Conservation (phyloP, 768 basidiomycete genomes). For the Cytidiella melzeri region DNA sequence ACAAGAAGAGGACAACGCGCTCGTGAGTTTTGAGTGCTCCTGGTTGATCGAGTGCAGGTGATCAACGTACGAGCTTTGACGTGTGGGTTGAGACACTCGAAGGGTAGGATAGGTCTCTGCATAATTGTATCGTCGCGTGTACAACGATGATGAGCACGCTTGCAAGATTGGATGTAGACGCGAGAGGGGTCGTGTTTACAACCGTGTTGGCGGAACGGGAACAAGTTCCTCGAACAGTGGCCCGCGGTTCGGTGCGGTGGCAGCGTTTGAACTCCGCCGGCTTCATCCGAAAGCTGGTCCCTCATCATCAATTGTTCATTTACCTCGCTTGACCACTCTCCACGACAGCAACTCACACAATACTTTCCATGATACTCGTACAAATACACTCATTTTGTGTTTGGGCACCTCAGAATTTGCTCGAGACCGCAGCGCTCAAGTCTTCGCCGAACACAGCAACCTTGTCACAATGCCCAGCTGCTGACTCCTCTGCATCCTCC, state of each 20-base stretch:
- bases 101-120: slow-evolving; percentile 15
- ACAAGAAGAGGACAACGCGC: slow-evolving; percentile 9
- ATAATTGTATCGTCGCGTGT: background rate
- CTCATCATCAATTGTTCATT: too few relatives aligned
- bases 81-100: slow-evolving; percentile 18
- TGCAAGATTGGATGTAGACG: background rate
- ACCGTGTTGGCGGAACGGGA: background rate
- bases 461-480: too few relatives aligned
- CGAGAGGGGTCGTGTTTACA: background rate
- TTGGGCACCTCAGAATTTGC: too few relatives aligned
- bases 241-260: background rate
- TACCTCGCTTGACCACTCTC: too few relatives aligned
- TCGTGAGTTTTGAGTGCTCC: slow-evolving; percentile 32
- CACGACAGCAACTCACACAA: too few relatives aligned
- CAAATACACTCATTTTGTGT: too few relatives aligned
- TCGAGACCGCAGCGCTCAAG: too few relatives aligned
- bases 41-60: slow-evolving; percentile 1
- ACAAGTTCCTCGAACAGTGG: background rate
- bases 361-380: too few relatives aligned
- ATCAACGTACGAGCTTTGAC: slow-evolving; percentile 24
- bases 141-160: background rate
- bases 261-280: background rate
- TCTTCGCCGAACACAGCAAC: too few relatives aligned
- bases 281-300: background rate
- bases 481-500: too few relatives aligned